These are phyloP conservation scores for Amauroascus verrucosus DNA, from an alignment of 2,329 filamentous ascomycete genomes.

Conservation along the genomic window DNA sequence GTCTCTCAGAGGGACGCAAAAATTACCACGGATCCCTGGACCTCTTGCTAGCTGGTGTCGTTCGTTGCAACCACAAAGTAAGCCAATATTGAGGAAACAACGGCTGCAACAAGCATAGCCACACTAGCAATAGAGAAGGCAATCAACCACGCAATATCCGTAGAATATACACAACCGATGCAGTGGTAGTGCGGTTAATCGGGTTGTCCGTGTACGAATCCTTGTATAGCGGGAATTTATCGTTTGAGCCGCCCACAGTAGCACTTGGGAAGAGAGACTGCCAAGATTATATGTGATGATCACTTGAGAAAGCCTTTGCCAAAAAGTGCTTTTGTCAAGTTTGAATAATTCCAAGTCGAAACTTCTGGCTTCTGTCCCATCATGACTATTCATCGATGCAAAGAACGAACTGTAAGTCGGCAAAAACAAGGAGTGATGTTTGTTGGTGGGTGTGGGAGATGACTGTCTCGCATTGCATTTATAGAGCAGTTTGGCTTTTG, in stretches of 20 bases:
- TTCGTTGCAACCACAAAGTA: no score
- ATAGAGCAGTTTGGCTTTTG: constrained; percentile 2
- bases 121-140: background rate
- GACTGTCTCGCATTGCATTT: constrained; percentile 4
- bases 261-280: constrained; percentile 10
- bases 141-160: background rate
- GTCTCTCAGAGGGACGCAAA: no score
- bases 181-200: background rate
- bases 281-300: constrained; percentile 10
- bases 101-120: constrained; percentile 5
- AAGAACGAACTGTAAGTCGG: background rate
- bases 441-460: background rate
- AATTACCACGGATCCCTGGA: no score
- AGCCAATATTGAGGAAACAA: background rate
- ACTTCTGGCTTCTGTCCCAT: no score
- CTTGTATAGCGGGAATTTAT: background rate
- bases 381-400: no score
- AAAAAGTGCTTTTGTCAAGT: constrained; percentile 1
- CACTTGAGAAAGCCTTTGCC: constrained; percentile 7
- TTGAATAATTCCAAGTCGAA: background rate
- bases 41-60: no score
- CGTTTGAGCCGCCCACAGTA: constrained; percentile 2
- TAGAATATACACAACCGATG: constrained; percentile 1
- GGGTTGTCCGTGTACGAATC: background rate
- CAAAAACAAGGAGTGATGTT: constrained; percentile 12